Evolutionary conservation across 768 basidiomycete genomes (phyloP), one percentile per base, ranked within the genome.

Genomic region (Boletus reticulatus): DNA sequence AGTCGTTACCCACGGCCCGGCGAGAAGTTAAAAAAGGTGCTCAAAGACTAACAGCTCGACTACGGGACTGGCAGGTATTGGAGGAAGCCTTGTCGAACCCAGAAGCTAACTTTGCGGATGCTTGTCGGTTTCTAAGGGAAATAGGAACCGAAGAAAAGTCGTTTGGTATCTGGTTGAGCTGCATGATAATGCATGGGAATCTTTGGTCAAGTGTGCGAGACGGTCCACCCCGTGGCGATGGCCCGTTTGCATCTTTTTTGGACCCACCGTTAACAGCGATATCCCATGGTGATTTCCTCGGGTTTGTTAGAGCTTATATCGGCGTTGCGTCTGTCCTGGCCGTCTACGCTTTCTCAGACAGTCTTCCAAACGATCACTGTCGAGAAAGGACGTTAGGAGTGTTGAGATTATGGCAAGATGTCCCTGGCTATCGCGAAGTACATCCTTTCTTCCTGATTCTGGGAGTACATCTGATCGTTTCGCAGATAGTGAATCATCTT

Each of bases 331-430:
- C 78, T 48, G 82, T 89, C 14, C 71, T 92, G 14, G 84, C 84
- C 2, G 86, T 88, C 34, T 86, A 85, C 64, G 86, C 88, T 4
- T 93, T 89, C 87, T 82, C 89, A 13, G 90, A 92, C 62, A 89
- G 88, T 66, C 73, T 89, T 19, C 85, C 85, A 1, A 80, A 84
- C 52, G 79, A 82, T 53, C 71, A 71, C 13, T 87, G 86, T 63
- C 79, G 87, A 12, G 85, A 88, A 62, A 79, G 84, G 45, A 76
- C 81, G 1, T 71, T 92, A 9, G 82, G 80, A 8, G 76, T 91
- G 16, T 55, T 92, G 36, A 58, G 66, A 31, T 43, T 71, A 43
- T 71, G 70, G 71, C 70, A 72, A 50, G 69, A 73, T 42, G 2
- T 83, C 24, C 81, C 86, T 29, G 88, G 87, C 9, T 92, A 92